phyloP scores from a whole-genome alignment of 2,329 filamentous ascomycete genomes.

The Trichoderma harzianum region DNA sequence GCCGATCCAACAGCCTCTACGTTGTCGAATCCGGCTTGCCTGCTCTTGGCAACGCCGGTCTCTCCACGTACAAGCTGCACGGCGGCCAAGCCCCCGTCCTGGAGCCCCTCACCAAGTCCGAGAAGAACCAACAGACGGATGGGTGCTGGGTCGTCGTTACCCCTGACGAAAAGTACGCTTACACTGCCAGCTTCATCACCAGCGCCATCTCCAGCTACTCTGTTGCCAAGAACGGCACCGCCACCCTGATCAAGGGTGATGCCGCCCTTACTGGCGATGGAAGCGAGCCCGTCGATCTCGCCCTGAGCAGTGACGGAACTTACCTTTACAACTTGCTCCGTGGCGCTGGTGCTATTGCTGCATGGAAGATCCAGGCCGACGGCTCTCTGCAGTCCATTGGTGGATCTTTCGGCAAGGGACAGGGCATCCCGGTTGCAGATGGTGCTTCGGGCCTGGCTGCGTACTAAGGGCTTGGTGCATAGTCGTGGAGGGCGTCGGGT shows the following conservation, averaged over 20 bases:
- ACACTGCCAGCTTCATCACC: conserved; percentile 25
- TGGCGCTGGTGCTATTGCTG: conserved; percentile 22
- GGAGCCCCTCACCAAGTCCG: conserved; percentile 20
- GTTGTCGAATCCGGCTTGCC: conserved; percentile 21
- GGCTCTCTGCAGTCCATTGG: conserved; percentile 23
- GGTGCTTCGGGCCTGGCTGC: conserved; percentile 21
- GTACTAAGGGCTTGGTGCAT: conserved; percentile 5
- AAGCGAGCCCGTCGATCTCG: conserved; percentile 23
- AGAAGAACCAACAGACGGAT: conserved; percentile 21
- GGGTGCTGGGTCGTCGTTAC: conserved; percentile 25
- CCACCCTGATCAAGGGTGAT: conserved; percentile 18
- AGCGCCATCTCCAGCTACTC: conserved; percentile 23
- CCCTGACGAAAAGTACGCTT: conserved; percentile 20
- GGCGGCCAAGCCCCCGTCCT: conserved; percentile 17
- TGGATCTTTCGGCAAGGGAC: conserved; percentile 22
- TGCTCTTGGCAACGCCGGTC: conserved; percentile 16
- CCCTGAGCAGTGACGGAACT: conserved; percentile 21
- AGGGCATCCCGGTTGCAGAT: conserved; percentile 15
- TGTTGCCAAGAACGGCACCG: conserved; percentile 20
- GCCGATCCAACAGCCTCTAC: conserved; percentile 17
- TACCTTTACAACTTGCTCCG: conserved; percentile 25
- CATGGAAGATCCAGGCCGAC: conserved; percentile 21
- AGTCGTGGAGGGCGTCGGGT: not conserved
- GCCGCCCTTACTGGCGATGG: conserved; percentile 22
- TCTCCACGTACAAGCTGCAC: conserved; percentile 21